Base-by-base conservation (phyloP, 2,329 filamentous ascomycete genomes). In the Eutypella sp. region DNA sequence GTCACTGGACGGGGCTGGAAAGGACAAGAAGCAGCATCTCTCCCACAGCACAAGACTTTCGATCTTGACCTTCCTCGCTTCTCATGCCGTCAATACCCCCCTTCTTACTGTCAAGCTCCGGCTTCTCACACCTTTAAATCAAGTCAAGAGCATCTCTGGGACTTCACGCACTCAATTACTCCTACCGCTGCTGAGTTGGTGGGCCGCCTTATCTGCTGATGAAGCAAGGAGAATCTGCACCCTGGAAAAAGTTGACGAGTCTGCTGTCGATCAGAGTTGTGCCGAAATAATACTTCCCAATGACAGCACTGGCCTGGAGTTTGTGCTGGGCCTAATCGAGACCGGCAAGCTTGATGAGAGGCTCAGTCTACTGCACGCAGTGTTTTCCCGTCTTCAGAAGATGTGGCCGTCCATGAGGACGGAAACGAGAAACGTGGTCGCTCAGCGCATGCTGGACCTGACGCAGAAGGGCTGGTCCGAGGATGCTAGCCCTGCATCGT, bases 341-440 rank as follows among this genome's bases (percentile, higher is more conserved):
- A 64, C 66, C n/a, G 53, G 67, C 1, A 59, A 66, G 4, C 62
- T 68, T 24, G 59, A 67, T 5, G 53, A 67, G n/a, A 70, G 79
- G n/a, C 56, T 71, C 0, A 71, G 71, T n/a, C 74, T 95, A 37
- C 68, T 84, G 15, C 69, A 72, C 19, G 77, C 81, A 25, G 78
- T 84, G 20, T 92, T 95, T 60, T 70, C 75, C 36, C 82, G 85
- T 31, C 71, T 96, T 19, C 76, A 78, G 47, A 74, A 79, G 47
- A 78, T 92, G 50, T 96, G 90, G 89, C 63, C 79, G 3, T 75
- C 73, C 0, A 78, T 91, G 70, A 89, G 87, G 61, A 71, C 76
- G 5, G 78, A 84, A 11, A 68, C 75, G 18, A 82, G 79, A 57
- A 71, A 76, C 16, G 69, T 75, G 9, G 73, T 82, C 18, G 83